Evolutionary conservation across 179 eudicot genomes (phyloP).

Genomic region (Actinidia arguta): DNA sequence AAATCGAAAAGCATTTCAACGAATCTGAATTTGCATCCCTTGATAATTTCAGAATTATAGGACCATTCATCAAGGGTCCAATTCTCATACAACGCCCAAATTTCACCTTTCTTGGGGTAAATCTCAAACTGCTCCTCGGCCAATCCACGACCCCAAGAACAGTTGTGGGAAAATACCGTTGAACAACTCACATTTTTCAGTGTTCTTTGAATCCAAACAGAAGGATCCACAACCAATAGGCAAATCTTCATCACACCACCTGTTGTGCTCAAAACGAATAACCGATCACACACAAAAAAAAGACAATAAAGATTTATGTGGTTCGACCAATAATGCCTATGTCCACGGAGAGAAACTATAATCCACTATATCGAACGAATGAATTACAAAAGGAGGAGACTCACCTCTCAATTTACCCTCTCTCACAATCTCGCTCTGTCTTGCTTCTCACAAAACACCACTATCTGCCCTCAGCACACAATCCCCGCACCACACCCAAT

Average conservation of each 20-base stretch:
- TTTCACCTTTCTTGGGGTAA: conserved; percentile 46
- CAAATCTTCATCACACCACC: conserved; percentile 43
- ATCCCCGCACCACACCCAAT: too few relatives aligned
- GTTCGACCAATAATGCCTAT: too few relatives aligned
- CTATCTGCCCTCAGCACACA: too few relatives aligned
- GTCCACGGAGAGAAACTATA: too few relatives aligned
- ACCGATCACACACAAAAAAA: too few relatives aligned
- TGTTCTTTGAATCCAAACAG: conserved; percentile 29
- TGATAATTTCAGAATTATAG: conserved; percentile 29
- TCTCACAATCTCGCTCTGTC: too few relatives aligned
- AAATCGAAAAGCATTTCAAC: conserved; percentile 41
- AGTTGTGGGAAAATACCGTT: conserved; percentile 29
- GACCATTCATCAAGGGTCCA: conserved; percentile 46
- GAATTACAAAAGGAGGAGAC: too few relatives aligned
- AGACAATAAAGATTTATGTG: too few relatives aligned
- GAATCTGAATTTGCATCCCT: conserved; percentile 32
- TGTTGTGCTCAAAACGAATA: too few relatives aligned
- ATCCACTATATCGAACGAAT: too few relatives aligned
- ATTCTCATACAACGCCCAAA: conserved; percentile 45
- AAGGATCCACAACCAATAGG: conserved; percentile 49
- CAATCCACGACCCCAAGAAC: conserved; percentile 33
- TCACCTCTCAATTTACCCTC: too few relatives aligned
- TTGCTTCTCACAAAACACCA: too few relatives aligned
- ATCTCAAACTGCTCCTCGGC: conserved; percentile 38
- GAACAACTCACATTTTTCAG: conserved; percentile 17